Conservation (phyloP, 108 stramenopile genomes). For the Nitzschia sp. region DNA sequence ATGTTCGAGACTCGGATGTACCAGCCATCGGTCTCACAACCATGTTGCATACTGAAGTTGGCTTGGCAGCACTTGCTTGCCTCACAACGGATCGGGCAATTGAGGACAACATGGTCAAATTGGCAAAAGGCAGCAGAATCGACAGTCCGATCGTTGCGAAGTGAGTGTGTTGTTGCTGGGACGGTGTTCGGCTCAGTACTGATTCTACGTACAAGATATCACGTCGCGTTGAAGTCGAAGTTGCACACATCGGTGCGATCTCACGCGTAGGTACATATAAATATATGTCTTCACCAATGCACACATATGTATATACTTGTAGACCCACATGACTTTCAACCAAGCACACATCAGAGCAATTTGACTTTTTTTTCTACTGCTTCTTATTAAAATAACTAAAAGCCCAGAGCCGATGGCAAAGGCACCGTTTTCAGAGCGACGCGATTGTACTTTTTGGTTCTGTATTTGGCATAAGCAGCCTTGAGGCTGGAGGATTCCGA, state of each 20-base stretch:
- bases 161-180: too few species aligned
- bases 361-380: too few species aligned
- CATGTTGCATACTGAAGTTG: constrained; percentile 20
- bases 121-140: background rate
- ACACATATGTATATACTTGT: too few species aligned
- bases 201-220: too few species aligned
- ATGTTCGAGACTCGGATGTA: constrained; percentile 67
- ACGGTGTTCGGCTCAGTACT: too few species aligned
- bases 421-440: constrained; percentile 54
- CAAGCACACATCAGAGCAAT: too few species aligned
- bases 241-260: too few species aligned
- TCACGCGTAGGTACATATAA: too few species aligned
- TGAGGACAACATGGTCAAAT: constrained; percentile 27
- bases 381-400: background rate
- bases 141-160: too few species aligned
- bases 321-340: too few species aligned
- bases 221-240: too few species aligned
- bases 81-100: constrained; percentile 25
- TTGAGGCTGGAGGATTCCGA: constrained; percentile 46
- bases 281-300: too few species aligned
- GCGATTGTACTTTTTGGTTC: constrained; percentile 30
- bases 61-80: constrained; percentile 8
- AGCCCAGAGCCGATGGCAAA: constrained; percentile 28
- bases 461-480: constrained; percentile 55
- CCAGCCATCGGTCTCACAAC: constrained; percentile 64